Conservation (phyloP, 139 green algal genomes). For the Micractinium conductrix region DNA sequence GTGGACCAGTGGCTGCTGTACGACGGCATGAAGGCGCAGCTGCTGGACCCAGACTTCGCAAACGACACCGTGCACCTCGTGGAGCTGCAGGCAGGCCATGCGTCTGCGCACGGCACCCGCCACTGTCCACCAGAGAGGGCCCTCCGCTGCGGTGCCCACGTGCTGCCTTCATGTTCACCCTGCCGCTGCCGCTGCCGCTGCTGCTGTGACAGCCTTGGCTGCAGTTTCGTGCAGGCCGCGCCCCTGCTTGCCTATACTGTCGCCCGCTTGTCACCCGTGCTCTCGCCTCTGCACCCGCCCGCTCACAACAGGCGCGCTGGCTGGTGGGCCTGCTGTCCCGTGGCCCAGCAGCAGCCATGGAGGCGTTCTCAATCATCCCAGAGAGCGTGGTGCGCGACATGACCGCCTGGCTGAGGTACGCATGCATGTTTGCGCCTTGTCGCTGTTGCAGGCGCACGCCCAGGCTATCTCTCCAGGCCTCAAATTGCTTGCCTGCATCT, state of each 20-base stretch:
- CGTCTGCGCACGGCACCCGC: too few species aligned
- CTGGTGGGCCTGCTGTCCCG: constrained; percentile 47
- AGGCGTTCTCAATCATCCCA: constrained; percentile 49
- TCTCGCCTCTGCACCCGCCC: not conserved
- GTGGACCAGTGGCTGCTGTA: constrained; percentile 56
- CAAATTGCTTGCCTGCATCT: too few species aligned
- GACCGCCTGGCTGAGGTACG: constrained; percentile 54
- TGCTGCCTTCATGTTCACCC: too few species aligned
- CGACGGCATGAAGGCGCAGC: constrained; percentile 52
- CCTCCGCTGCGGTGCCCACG: too few species aligned
- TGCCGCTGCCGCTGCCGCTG: too few species aligned
- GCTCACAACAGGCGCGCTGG: constrained; percentile 43
- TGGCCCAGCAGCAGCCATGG: not conserved
- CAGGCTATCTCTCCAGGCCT: too few species aligned
- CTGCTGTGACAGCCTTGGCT: too few species aligned
- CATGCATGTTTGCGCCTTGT: not conserved
- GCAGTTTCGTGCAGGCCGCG: not conserved
- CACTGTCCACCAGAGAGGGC: too few species aligned
- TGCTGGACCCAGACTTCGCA: constrained; percentile 52
- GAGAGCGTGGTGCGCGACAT: constrained; percentile 63
- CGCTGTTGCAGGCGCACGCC: not conserved
- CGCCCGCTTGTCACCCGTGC: too few species aligned
- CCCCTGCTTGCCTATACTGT: not conserved
- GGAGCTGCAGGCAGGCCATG: constrained; percentile 61
- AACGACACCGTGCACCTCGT: constrained; percentile 52